A percentile compares a stretch with the other conserved stretches of the same genome.
Conservation (phyloP, 257 asterid species). For the Ilex aquifolium region DNA sequence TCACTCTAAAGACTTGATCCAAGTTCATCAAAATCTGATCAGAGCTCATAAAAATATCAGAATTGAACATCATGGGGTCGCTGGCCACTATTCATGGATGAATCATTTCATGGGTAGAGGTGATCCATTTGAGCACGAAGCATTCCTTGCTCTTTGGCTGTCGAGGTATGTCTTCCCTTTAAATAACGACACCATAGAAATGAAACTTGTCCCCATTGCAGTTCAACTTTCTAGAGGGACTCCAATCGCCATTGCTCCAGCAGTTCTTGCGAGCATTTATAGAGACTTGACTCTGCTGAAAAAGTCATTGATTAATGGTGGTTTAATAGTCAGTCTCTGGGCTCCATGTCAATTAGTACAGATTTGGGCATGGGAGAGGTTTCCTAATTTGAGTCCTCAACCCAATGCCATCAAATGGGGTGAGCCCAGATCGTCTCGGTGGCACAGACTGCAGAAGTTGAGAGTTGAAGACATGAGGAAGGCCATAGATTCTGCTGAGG, state of each 20-base stretch:
- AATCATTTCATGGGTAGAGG: neutral
- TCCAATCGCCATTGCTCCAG: slow-evolving; percentile 1
- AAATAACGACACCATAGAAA: neutral
- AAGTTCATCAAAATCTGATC: neutral
- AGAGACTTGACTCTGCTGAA: slow-evolving; percentile 14
- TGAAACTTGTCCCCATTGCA: slow-evolving; percentile 3
- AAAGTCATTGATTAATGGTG: slow-evolving; percentile 10
- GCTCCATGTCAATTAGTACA: slow-evolving; percentile 31
- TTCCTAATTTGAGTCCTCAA: slow-evolving; percentile 17
- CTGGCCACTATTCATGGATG: neutral
- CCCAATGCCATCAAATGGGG: slow-evolving; percentile 15
- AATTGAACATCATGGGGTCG: neutral
- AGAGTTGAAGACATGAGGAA: slow-evolving; percentile 21
- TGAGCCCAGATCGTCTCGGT: slow-evolving; percentile 22
- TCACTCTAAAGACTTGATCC: neutral
- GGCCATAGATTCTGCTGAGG: slow-evolving; percentile 22
- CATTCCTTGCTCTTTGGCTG: slow-evolving; percentile 14
- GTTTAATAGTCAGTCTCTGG: slow-evolving; percentile 18
- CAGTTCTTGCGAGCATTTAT: slow-evolving; percentile 20
- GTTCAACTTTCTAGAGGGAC: slow-evolving; percentile 3
- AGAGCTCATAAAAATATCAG: neutral
- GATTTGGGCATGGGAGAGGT: slow-evolving; percentile 52
- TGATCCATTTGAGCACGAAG: slow-evolving; percentile 8
- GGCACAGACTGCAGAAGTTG: slow-evolving; percentile 15
- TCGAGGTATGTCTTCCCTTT: slow-evolving; percentile 4